Conservation (phyloP, 139 green algal genomes). For the Desmodesmus armatus region DNA sequence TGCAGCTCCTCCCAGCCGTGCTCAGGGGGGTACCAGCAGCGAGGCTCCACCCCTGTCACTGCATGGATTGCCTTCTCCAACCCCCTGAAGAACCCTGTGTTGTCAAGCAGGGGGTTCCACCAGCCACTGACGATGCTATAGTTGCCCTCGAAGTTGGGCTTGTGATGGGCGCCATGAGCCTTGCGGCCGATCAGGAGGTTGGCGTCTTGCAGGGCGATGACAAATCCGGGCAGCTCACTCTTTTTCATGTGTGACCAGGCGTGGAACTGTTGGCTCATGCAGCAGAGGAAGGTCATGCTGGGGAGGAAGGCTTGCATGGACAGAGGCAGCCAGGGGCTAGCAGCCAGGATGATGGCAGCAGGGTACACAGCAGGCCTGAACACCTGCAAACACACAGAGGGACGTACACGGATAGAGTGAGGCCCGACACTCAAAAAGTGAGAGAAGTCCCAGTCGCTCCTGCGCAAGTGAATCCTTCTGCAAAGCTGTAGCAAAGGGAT, state of each 20-base stretch:
- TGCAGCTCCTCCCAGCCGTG: slow-evolving; percentile 56
- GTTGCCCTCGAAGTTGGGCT: slow-evolving; percentile 92
- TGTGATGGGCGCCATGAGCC: slow-evolving; percentile 94
- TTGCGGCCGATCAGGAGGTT: slow-evolving; percentile 85
- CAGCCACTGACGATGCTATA: slow-evolving; percentile 97
- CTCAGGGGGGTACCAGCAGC: slow-evolving; percentile 86
- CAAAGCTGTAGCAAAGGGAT: not conserved
- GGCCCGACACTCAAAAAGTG: not conserved
- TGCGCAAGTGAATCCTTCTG: no score
- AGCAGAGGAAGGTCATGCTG: slow-evolving; percentile 75
- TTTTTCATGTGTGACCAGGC: slow-evolving; percentile 96
- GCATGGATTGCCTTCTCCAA: slow-evolving; percentile 76
- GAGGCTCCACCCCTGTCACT: slow-evolving; percentile 86
- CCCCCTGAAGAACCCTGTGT: slow-evolving; percentile 67
- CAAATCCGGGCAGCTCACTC: slow-evolving; percentile 76
- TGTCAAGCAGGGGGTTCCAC: slow-evolving; percentile 93
- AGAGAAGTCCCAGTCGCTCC: no score
- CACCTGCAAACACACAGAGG: slow-evolving; percentile 38
- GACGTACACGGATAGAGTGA: not conserved
- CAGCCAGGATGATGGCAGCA: slow-evolving; percentile 52
- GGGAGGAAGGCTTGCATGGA: slow-evolving; percentile 73
- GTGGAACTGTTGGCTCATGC: slow-evolving; percentile 98
- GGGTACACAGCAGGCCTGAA: slow-evolving; percentile 61
- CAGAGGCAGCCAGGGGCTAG: slow-evolving; percentile 54
- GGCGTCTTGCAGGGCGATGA: slow-evolving; percentile 83